Evolutionary conservation across 495 filamentous ascomycete genomes (phyloP).

Genomic region (Daldinia childiae): DNA sequence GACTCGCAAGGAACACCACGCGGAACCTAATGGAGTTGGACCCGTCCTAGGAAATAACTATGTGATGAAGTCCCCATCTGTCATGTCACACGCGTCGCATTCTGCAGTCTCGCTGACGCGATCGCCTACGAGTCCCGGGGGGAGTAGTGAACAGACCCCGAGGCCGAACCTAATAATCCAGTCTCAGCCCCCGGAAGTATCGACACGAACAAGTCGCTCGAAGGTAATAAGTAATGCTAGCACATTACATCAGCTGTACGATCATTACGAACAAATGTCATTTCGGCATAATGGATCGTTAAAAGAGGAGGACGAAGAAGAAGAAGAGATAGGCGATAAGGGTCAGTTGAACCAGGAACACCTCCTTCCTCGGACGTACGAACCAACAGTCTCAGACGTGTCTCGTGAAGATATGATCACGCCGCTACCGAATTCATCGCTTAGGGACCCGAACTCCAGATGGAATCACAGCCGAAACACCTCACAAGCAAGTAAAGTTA

Average conservation of each 20-base stretch:
- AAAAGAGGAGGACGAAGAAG: constrained; percentile 46
- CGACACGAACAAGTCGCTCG: constrained; percentile 46
- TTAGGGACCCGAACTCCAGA: constrained; percentile 17
- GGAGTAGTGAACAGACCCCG: constrained; percentile 23
- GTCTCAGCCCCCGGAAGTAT: constrained; percentile 31
- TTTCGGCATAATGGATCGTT: constrained; percentile 49
- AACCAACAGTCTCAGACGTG: constrained; percentile 26
- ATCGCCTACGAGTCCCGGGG: constrained; percentile 18
- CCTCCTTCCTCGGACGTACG: constrained; percentile 26
- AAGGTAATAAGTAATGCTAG: constrained; percentile 46
- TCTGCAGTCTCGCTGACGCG: constrained; percentile 30
- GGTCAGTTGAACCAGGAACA: constrained; percentile 8
- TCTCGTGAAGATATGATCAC: constrained; percentile 41
- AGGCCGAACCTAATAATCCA: constrained; percentile 41
- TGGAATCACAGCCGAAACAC: constrained; percentile 44
- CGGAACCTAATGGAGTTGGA: constrained; percentile 20
- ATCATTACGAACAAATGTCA: constrained; percentile 63
- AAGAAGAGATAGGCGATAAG: constrained; percentile 14
- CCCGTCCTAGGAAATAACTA: constrained; percentile 45
- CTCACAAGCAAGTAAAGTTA: constrained; percentile 41
- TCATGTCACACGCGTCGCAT: constrained; percentile 50
- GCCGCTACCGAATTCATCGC: constrained; percentile 26
- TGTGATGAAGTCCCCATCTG: constrained; percentile 53
- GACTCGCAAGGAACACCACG: constrained; percentile 41
- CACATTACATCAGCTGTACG: constrained; percentile 56